Percentiles rank a stretch among this genome's conserved stretches.
These are phyloP conservation scores for Sphaerulina musiva DNA, from an alignment of 2,329 filamentous ascomycete genomes.

Conservation along the genomic window DNA sequence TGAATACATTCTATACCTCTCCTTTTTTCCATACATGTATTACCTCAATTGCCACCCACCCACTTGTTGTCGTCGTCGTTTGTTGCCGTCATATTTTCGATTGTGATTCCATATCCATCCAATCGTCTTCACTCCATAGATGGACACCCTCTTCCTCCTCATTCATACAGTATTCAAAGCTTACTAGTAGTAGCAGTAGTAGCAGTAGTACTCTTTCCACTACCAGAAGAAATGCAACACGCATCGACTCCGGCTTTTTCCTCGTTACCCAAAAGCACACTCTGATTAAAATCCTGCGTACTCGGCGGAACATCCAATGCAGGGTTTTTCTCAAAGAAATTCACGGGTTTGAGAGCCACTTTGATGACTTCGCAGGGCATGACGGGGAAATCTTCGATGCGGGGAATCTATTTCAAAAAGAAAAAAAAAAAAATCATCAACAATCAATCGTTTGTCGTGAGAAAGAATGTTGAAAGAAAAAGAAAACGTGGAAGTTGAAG, in stretches of 20 bases:
- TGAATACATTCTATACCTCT: too few species aligned
- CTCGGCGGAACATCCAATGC: slow-evolving; percentile 51
- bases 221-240: background rate
- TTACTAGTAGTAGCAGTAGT: slow-evolving; percentile 1
- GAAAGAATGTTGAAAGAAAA: slow-evolving; percentile 29
- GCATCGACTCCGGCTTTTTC: background rate
- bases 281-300: slow-evolving; percentile 45
- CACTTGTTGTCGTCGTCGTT: too few species aligned
- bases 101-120: too few species aligned
- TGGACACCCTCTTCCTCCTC: too few species aligned
- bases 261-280: slow-evolving; percentile 31
- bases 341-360: slow-evolving; percentile 51
- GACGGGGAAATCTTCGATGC: slow-evolving; percentile 53
- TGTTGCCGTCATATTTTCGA: too few species aligned
- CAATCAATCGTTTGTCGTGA: too few species aligned
- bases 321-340: slow-evolving; percentile 54
- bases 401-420: slow-evolving; percentile 38
- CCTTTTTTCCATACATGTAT: too few species aligned
- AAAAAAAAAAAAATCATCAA: too few species aligned
- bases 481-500: slow-evolving; percentile 39
- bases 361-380: slow-evolving; percentile 55
- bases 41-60: too few species aligned
- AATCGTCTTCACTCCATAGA: too few species aligned
- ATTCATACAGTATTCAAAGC: background rate
- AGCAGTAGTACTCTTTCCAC: slow-evolving; percentile 1